Evolutionary conservation across 2,329 filamentous ascomycete species (phyloP), one percentile per base, ranked within the genome.

Genomic region (Penicillium fuscoglaucum): DNA sequence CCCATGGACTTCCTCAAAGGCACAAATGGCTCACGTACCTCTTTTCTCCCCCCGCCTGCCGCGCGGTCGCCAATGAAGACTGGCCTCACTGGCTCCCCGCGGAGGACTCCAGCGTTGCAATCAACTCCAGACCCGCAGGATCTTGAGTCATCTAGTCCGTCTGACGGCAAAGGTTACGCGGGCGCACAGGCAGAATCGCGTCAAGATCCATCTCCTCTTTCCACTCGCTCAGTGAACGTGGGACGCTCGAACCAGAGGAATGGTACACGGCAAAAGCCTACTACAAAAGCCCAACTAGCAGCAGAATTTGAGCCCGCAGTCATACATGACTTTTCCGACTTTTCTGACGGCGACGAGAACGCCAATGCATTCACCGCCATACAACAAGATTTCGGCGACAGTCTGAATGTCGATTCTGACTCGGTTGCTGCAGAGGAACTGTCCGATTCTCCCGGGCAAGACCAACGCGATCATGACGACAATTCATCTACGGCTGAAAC

Each of bases 51-150:
- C 15, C 73, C 73, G 12, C 74, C 77, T 12, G 70, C 76, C 52
- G 76, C 77, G 10, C 74, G 76, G 54, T 81, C 79, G 21, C 79
- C 79, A 2, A 73, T 76, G 50, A 82, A 81, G 66, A 74, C 74
- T 21, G 72, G 74, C 28, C 65, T 79, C 52, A 73, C 71, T 50
- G 76, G 77, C 7, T 76, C 76, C 43, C 75, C 78, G 4, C 75
- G 77, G 45, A 72, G 76, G 58, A 78, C 77, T 5, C 73, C 75
- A 4, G 73, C 70, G 26, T 58, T 79, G 55, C 73, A 73, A 61
- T 78, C 77, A n/a, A 78, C 77, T 6, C 74, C 76, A 44, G 72
- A 73, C 33, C 70, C 68, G 17, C 70, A 72, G 21, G 70, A 69
- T 57, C 69, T 72, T 26, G 57, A 65, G n/a, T 72, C 73, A n/a